These are phyloP conservation scores for Urostyla sp. DNA, from an alignment of 73 alveolate species.

Conservation along the genomic window DNA sequence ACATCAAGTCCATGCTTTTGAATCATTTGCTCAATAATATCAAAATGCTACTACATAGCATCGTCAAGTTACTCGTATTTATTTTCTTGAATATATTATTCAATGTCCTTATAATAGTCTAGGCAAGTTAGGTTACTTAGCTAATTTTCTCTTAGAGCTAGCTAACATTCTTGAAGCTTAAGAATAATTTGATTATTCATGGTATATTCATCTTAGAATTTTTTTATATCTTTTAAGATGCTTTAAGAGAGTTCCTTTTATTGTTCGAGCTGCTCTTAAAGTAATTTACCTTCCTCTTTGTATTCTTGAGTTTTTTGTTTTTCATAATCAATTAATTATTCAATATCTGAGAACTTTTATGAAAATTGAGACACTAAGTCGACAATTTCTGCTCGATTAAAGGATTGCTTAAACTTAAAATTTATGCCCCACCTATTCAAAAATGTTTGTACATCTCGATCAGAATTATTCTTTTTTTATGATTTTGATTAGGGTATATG, in stretches of 20 bases:
- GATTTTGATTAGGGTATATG: too few species aligned
- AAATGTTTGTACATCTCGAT: too few species aligned
- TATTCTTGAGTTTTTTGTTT: constrained; percentile 32
- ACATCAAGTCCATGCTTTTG: constrained; percentile 36
- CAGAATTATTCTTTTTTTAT: too few species aligned
- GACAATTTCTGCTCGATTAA: too few species aligned
- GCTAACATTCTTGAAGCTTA: constrained; percentile 43
- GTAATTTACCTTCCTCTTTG: constrained; percentile 24
- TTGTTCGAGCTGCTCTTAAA: constrained; percentile 16
- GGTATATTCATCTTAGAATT: not conserved
- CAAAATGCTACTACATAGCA: constrained; percentile 27
- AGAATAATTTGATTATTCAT: constrained; percentile 16
- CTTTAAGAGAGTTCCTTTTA: not conserved
- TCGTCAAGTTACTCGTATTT: constrained; percentile 2
- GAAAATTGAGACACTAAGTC: too few species aligned
- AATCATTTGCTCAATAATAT: constrained; percentile 35
- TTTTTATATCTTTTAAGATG: not conserved
- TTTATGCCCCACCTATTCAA: too few species aligned
- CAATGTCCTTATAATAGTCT: constrained; percentile 48
- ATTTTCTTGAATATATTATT: constrained; percentile 29
- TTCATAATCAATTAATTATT: constrained; percentile 31
- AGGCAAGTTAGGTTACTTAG: constrained; percentile 41
- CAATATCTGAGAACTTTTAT: too few species aligned
- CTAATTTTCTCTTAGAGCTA: constrained; percentile 24
- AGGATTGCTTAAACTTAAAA: too few species aligned